Conservation (phyloP, 495 filamentous ascomycete species). For the Articulospora tetracladia region DNA sequence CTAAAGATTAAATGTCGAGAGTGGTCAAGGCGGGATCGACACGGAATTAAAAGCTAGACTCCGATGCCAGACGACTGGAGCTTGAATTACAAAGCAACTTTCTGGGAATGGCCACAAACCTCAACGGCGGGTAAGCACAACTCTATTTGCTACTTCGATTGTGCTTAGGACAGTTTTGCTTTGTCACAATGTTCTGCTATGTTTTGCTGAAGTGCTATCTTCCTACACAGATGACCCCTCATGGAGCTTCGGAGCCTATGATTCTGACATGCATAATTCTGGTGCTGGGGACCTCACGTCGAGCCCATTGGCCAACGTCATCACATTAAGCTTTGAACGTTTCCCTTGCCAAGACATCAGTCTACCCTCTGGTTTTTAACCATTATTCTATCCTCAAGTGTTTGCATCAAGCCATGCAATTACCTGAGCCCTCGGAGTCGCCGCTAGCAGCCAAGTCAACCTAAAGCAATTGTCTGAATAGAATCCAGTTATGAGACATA, state of each 20-base stretch:
- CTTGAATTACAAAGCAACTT: background rate
- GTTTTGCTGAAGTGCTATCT: background rate
- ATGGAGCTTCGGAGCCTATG: background rate
- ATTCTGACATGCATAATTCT: background rate
- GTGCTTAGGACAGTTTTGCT: background rate
- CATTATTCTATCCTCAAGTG: too few relatives aligned
- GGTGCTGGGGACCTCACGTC: background rate
- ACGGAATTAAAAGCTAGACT: background rate
- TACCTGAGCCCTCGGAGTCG: too few relatives aligned
- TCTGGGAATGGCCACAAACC: background rate
- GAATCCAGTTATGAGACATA: too few relatives aligned
- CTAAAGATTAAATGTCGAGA: background rate
- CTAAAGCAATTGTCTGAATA: too few relatives aligned
- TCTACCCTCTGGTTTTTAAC: too few relatives aligned
- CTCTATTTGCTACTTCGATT: background rate
- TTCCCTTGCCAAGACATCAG: background rate
- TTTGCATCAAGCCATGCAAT: too few relatives aligned
- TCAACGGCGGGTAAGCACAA: background rate
- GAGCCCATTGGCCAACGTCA: background rate
- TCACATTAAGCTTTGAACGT: background rate
- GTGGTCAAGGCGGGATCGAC: background rate
- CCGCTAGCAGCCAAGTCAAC: too few relatives aligned
- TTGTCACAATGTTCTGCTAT: background rate
- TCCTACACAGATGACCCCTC: too few relatives aligned
- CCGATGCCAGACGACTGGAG: background rate